phyloP scores from a whole-genome alignment of 257 asterid species.

The Primulina huaijiensis region DNA sequence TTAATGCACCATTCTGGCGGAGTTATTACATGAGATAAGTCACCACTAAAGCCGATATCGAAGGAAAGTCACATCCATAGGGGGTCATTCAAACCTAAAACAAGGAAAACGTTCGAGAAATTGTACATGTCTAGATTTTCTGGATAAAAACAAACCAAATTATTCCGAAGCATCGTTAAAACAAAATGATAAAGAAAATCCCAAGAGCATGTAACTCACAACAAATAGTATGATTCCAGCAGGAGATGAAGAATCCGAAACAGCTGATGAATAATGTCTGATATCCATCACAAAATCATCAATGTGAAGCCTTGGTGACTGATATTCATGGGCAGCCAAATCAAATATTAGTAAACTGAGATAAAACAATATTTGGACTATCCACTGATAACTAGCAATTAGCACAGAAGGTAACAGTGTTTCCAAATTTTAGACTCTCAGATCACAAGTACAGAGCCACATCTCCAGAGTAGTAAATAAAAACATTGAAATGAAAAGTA shows the following conservation, averaged over 20 bases:
- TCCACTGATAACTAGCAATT: not conserved
- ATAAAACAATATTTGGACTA: conserved; percentile 12
- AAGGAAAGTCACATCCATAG: conserved; percentile 1
- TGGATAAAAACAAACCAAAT: not conserved
- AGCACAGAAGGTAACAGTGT: not conserved
- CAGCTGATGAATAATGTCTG: conserved; percentile 47
- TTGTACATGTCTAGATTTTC: not conserved
- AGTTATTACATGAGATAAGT: not conserved
- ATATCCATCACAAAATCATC: conserved; percentile 69
- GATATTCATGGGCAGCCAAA: conserved; percentile 25
- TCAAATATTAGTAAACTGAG: conserved; percentile 17
- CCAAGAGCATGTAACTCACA: conserved; percentile 43
- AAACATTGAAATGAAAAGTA: conserved; percentile 17
- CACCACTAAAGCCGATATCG: not conserved
- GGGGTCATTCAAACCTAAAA: not conserved
- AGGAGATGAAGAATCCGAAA: conserved; percentile 61
- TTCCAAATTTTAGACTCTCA: conserved; percentile 11
- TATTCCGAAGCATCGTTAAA: not conserved
- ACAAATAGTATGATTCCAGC: conserved; percentile 68
- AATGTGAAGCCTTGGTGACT: conserved; percentile 33
- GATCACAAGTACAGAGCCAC: conserved; percentile 8
- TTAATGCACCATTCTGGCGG: conserved; percentile 3
- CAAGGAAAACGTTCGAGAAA: not conserved
- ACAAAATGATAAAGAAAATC: not conserved
- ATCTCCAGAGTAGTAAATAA: conserved; percentile 3